A percentile compares a stretch with the other conserved stretches of the same genome.
Evolutionary conservation across 2,329 filamentous ascomycete species (phyloP).

Genomic region (Colletotrichum brevisporum): DNA sequence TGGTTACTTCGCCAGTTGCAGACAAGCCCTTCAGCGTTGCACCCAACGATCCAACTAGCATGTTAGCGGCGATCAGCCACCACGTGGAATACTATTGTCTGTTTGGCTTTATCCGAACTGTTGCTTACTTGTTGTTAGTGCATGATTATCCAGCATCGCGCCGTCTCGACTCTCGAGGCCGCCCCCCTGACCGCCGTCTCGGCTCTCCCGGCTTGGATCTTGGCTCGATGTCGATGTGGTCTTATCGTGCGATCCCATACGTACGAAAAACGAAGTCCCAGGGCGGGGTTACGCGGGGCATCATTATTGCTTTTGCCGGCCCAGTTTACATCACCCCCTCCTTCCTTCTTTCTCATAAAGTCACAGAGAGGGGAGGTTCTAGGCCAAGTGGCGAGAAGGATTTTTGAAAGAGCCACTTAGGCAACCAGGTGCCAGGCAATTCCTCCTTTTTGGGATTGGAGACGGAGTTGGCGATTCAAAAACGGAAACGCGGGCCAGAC

Average conservation of each 20-base stretch:
- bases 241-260: slow-evolving; percentile 7
- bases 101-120: slow-evolving; percentile 10
- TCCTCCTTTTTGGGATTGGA: not conserved
- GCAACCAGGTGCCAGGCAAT: too few species aligned
- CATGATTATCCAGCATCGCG: not conserved
- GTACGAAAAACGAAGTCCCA: not conserved
- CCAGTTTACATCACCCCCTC: not conserved
- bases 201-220: slow-evolving; percentile 5
- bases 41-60: slow-evolving; percentile 26
- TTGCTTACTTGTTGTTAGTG: not conserved
- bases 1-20: not conserved
- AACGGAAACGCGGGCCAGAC: not conserved
- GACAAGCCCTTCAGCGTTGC: slow-evolving; percentile 23
- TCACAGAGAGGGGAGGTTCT: not conserved
- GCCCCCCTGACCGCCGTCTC: slow-evolving; percentile 8
- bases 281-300: not conserved
- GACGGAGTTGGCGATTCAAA: not conserved
- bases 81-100: slow-evolving; percentile 30
- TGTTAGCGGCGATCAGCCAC: slow-evolving; percentile 34
- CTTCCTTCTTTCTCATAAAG: slow-evolving; percentile 1
- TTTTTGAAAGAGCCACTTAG: not conserved
- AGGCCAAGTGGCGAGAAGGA: not conserved
- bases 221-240: slow-evolving; percentile 7
- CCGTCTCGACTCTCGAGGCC: not conserved
- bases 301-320: slow-evolving; percentile 15